These are phyloP conservation scores for Hymenoscyphus repandus DNA, from an alignment of 2,329 filamentous ascomycete species.

Conservation along the genomic window DNA sequence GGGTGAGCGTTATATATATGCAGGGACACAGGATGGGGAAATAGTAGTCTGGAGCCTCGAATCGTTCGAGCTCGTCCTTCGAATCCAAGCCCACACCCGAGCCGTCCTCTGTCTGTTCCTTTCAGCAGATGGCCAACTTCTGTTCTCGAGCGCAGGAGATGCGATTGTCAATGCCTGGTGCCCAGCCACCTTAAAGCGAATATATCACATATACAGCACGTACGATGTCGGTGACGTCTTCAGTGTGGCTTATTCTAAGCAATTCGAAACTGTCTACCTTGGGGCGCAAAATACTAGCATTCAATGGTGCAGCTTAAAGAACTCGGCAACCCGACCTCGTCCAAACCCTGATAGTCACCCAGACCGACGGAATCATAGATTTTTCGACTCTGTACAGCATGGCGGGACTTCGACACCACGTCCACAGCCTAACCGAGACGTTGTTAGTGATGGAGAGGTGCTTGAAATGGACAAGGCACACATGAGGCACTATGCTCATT, in stretches of 20 bases:
- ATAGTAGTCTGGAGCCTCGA: constrained; percentile 87
- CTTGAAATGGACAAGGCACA: constrained; percentile 79
- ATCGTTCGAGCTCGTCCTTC: constrained; percentile 74
- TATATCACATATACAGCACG: constrained; percentile 87
- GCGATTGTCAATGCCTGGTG: constrained; percentile 94
- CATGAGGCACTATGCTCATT: constrained; percentile 85
- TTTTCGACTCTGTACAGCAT: constrained; percentile 90
- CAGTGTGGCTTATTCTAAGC: constrained; percentile 81
- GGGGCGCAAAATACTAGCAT: constrained; percentile 93
- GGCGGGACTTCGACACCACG: constrained; percentile 73
- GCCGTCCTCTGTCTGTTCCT: constrained; percentile 84
- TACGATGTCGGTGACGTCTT: constrained; percentile 97
- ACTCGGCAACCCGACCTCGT: constrained; percentile 52
- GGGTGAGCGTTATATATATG: constrained; percentile 77
- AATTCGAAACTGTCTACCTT: constrained; percentile 77
- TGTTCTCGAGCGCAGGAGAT: constrained; percentile 92
- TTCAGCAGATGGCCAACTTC: constrained; percentile 63
- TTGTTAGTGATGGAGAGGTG: constrained; percentile 54
- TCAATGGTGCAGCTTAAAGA: constrained; percentile 79
- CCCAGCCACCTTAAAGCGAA: constrained; percentile 65
- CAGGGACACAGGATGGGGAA: constrained; percentile 88
- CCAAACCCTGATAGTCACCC: constrained; percentile 66
- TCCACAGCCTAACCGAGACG: constrained; percentile 40
- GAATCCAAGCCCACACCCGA: constrained; percentile 83
- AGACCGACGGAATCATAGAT: constrained; percentile 73